Conservation (phyloP, 495 filamentous ascomycete species). For the Elaphomyces granulatus region DNA sequence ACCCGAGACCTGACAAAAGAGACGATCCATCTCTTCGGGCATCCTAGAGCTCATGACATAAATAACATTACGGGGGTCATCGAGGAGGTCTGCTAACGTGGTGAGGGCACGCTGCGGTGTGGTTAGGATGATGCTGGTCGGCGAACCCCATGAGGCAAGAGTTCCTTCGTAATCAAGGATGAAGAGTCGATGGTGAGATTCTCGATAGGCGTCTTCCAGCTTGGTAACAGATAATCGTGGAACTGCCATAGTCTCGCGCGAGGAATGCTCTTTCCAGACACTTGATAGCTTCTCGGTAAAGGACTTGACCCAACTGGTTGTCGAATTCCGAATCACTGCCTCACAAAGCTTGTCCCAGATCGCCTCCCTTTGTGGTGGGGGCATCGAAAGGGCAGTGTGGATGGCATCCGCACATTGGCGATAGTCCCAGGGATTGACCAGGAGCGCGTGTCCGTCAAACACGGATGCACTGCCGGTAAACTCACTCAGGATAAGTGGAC, state of each 20-base stretch:
- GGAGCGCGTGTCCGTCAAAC: conserved; percentile 51
- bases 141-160: conserved; percentile 67
- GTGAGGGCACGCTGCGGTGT: conserved; percentile 73
- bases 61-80: conserved; percentile 66
- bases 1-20: conserved; percentile 64
- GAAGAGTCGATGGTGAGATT: conserved; percentile 54
- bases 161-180: conserved; percentile 90
- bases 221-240: conserved; percentile 58
- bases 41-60: conserved; percentile 84
- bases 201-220: conserved; percentile 48
- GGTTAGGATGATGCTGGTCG: conserved; percentile 63
- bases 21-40: conserved; percentile 71
- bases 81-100: conserved; percentile 60
- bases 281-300: conserved; percentile 52
- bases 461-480: conserved; percentile 82
- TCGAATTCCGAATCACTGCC: conserved; percentile 66
- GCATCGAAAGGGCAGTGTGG: conserved; percentile 63
- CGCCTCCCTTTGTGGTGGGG: conserved; percentile 49
- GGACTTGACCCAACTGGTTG: conserved; percentile 63
- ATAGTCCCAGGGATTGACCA: conserved; percentile 89
- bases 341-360: conserved; percentile 64
- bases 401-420: conserved; percentile 70
- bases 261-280: conserved; percentile 68
- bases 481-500: conserved; percentile 80
- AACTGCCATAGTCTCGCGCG: conserved; percentile 68